A percentile compares a stretch with the other conserved stretches of the same genome.
Evolutionary conservation across 768 basidiomycete genomes (phyloP).

Genomic region (Leccinum disarticulatum): DNA sequence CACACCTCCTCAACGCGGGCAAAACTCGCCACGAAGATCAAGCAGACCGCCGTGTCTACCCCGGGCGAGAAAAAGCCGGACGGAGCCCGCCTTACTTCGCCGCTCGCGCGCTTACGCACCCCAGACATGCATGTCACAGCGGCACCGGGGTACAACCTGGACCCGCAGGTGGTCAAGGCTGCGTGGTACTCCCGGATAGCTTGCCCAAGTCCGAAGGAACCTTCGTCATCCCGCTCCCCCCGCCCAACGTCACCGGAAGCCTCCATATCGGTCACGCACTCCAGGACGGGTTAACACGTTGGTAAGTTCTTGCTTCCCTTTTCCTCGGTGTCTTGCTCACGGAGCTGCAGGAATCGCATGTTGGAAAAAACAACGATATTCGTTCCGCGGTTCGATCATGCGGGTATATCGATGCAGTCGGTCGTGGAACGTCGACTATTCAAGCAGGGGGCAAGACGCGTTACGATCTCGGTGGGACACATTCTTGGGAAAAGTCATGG

Average conservation of each 20-base stretch:
- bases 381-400: conserved; percentile 95
- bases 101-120: background rate
- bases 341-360: conserved; percentile 74
- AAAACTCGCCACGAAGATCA: conserved; percentile 68
- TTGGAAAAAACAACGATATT: conserved; percentile 86
- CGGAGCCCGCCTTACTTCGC: background rate
- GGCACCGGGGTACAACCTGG: conserved; percentile 69
- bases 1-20: conserved; percentile 37
- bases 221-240: conserved; percentile 84
- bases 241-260: conserved; percentile 92
- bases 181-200: conserved; percentile 81
- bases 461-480: conserved; percentile 93
- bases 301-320: conserved; percentile 46
- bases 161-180: conserved; percentile 81
- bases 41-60: conserved; percentile 29
- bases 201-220: conserved; percentile 60
- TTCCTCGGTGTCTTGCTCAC: too few relatives aligned
- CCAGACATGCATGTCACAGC: conserved; percentile 66
- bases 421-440: conserved; percentile 94
- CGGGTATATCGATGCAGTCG: conserved; percentile 96
- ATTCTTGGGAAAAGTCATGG: conserved; percentile 83
- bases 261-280: conserved; percentile 95
- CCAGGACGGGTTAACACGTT: conserved; percentile 86
- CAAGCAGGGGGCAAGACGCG: conserved; percentile 77
- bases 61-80: too few relatives aligned